These are phyloP conservation scores for Cladosporium sp. DNA, from an alignment of 2,329 filamentous ascomycete species.

Conservation along the genomic window DNA sequence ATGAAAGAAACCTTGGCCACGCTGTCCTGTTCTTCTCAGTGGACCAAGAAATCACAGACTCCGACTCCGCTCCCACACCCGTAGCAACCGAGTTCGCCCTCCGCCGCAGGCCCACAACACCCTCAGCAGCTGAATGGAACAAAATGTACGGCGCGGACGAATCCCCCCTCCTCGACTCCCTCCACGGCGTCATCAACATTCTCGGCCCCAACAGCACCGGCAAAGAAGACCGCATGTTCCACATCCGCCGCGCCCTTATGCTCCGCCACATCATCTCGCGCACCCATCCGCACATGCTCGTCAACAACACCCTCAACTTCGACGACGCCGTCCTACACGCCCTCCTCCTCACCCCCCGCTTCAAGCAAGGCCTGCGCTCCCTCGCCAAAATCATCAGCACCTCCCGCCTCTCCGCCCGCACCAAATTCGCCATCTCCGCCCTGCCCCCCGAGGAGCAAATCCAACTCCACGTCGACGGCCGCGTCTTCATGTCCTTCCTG, in stretches of 20 bases:
- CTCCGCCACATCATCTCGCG: conserved; percentile 28
- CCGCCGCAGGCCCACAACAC: conserved; percentile 7
- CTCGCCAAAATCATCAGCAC: conserved; percentile 32
- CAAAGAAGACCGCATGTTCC: conserved; percentile 25
- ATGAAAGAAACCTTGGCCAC: conserved; percentile 22
- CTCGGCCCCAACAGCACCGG: conserved; percentile 26
- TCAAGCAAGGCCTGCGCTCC: conserved; percentile 29
- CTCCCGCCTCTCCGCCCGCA: conserved; percentile 26
- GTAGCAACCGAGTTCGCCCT: conserved; percentile 19
- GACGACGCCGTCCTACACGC: conserved; percentile 31
- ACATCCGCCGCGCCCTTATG: conserved; percentile 29
- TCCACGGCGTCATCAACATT: conserved; percentile 29
- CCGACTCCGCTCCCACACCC: conserved; percentile 23
- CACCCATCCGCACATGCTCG: conserved; percentile 27
- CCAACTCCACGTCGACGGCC: conserved; percentile 30
- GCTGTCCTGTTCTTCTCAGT: conserved; percentile 29
- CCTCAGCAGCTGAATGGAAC: conserved; percentile 8
- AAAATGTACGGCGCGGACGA: conserved; percentile 19
- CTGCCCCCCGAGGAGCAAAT: conserved; percentile 32
- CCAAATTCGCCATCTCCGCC: conserved; percentile 29
- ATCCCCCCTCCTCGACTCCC: conserved; percentile 25
- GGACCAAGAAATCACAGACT: conserved; percentile 22
- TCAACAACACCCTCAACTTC: conserved; percentile 26
- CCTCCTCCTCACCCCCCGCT: conserved; percentile 28
- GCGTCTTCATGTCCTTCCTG: conserved; percentile 30